Evolutionary conservation across 176 grass and related monocot genomes (phyloP), one percentile per base, ranked within the genome.

Genomic region (Canna indica): DNA sequence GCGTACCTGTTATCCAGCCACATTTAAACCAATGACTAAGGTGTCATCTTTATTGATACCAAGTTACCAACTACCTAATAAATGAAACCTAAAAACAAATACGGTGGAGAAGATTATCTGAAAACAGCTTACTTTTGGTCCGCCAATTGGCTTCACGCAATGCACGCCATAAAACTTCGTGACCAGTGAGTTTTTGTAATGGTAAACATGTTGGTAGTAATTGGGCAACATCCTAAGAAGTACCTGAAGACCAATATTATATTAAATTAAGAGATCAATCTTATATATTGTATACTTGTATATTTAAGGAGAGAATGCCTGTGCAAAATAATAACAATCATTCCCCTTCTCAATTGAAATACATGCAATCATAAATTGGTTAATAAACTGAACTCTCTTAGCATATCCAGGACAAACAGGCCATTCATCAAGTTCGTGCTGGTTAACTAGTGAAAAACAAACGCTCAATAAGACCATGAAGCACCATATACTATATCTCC

Each of bases 101-200:
- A 16, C 28, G n/a, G n/a, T n/a, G n/a, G n/a, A n/a, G n/a, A n/a
- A n/a, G n/a, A n/a, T 14, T 59, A 26, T 3, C 0, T 4, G n/a
- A 12, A 13, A 36, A 67, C 69, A 28, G 1, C 46, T 3, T 36
- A 88, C 88, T 81, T 91, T 88, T 24, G 62, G 88, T 59, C 81
- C 88, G 64, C 85, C 83, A 48, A 80, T 72, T 22, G 83, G 83
- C 73, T 97, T 97, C 63, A 92, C 81, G 66, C 83, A 97, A 78
- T 97, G 93, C 12, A 73, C 35, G 27, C 71, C 71, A 41, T 39
- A 73, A 24, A 73, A 73, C 53, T 73, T 73, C 2, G 71, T 73
- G 20, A 73, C 54, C 52, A 73, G 25, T 24, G 71, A 59, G 28
- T 59, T 73, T 8, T 73, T 48, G 22, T 59, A 42, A 8, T 1